A percentile compares a stretch with the other conserved stretches of the same genome.
These are phyloP conservation scores for Colletotrichum falcatum DNA, from an alignment of 2,329 filamentous ascomycete genomes.

Conservation along the genomic window DNA sequence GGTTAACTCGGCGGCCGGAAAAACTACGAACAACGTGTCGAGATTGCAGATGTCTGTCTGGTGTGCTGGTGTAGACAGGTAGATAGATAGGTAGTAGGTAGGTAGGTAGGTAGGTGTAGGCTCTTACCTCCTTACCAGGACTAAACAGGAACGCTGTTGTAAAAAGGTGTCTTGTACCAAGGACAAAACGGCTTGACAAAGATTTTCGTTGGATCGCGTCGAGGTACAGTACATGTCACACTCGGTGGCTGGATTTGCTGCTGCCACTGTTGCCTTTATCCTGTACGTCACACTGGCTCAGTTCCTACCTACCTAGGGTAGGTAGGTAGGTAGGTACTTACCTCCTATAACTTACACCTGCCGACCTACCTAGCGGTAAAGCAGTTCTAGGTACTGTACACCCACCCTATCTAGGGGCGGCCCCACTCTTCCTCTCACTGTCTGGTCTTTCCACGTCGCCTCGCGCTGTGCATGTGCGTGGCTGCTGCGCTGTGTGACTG, in stretches of 20 bases:
- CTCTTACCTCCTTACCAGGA: background rate
- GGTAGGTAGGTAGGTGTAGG: background rate
- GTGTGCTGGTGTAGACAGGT: no score
- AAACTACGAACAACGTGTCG: conserved; percentile 16
- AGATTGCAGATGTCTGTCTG: conserved; percentile 1
- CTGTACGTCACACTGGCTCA: no score
- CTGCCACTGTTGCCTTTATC: background rate
- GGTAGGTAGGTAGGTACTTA: no score
- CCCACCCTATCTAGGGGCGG: background rate
- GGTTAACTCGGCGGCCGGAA: background rate
- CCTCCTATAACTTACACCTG: no score
- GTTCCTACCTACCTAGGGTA: no score
- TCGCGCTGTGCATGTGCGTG: background rate
- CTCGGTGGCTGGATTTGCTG: conserved; percentile 13
- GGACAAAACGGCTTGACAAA: conserved; percentile 1
- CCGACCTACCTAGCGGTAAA: no score
- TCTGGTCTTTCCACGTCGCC: background rate
- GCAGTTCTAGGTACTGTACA: no score
- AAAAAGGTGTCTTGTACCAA: conserved; percentile 8
- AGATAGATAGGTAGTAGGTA: background rate
- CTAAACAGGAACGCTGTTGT: background rate
- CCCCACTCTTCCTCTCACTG: background rate
- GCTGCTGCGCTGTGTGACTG: conserved; percentile 3
- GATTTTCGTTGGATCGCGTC: conserved; percentile 23
- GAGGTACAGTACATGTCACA: background rate